Evolutionary conservation across 495 filamentous ascomycete species (phyloP).

Genomic region (Penicillium tannophilum): DNA sequence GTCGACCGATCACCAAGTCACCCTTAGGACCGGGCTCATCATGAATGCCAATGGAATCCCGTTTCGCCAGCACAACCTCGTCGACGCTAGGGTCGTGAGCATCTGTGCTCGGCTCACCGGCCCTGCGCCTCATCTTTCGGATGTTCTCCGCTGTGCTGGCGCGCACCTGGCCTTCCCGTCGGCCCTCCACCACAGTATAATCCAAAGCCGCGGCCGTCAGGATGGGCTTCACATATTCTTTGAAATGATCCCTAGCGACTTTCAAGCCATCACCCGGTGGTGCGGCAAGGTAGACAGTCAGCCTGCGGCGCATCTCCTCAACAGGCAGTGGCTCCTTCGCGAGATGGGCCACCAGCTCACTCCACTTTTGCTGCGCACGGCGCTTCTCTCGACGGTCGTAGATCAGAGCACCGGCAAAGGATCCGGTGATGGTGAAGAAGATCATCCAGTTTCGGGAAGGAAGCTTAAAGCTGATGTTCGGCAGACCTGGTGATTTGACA

Average conservation of each 20-base stretch:
- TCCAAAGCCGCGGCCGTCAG: constrained; percentile 88
- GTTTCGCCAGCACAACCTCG: constrained; percentile 56
- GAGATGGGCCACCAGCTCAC: constrained; percentile 81
- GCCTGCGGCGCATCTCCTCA: constrained; percentile 74
- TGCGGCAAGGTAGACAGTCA: constrained; percentile 83
- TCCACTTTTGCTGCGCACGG: constrained; percentile 82
- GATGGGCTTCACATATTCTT: constrained; percentile 93
- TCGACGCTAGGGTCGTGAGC: constrained; percentile 46
- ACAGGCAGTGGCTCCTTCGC: constrained; percentile 71
- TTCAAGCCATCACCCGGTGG: constrained; percentile 85
- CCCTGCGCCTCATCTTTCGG: constrained; percentile 62
- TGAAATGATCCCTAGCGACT: constrained; percentile 86
- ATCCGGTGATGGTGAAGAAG: constrained; percentile 77
- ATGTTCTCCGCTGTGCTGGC: constrained; percentile 80
- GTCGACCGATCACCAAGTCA: constrained; percentile 85
- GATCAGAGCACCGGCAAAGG: constrained; percentile 73
- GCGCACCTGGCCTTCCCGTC: constrained; percentile 84
- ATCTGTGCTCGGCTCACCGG: constrained; percentile 51
- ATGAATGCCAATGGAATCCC: constrained; percentile 60
- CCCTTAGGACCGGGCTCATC: constrained; percentile 75
- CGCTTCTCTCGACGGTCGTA: constrained; percentile 93
- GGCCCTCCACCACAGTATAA: constrained; percentile 91
- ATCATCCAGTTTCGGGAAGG: constrained; percentile 98
- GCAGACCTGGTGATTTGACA: constrained; percentile 55
- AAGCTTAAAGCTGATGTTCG: constrained; percentile 76